A percentile compares a stretch with the other conserved stretches of the same genome.
Conservation (phyloP, 805 yeast genomes). For the Wickerhamiella kurtzmanii region DNA sequence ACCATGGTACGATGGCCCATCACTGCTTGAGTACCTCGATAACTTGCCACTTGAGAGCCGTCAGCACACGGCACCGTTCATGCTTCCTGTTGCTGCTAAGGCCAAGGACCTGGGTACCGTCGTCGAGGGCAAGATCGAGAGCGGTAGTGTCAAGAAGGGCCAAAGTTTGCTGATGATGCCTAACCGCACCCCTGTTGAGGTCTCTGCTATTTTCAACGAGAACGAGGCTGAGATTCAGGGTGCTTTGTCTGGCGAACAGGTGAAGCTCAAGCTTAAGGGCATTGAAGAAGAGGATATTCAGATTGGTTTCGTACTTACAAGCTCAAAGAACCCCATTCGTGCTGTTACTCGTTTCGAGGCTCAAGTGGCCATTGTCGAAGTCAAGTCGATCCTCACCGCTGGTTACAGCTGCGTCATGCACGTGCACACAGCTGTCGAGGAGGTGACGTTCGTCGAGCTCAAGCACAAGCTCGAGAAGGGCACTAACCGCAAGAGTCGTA, state of each 20-base stretch:
- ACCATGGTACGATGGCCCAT: conserved; percentile 92
- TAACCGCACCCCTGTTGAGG: conserved; percentile 70
- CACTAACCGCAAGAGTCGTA: conserved; percentile 89
- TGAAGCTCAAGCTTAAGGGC: conserved; percentile 82
- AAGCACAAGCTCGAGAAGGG: conserved; percentile 93
- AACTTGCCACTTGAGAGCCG: conserved; percentile 68
- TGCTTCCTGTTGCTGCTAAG: conserved; percentile 90
- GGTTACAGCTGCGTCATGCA: conserved; percentile 99
- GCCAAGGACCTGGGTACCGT: conserved; percentile 96
- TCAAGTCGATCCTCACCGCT: conserved; percentile 83
- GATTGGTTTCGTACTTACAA: conserved; percentile 82
- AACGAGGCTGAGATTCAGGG: conserved; percentile 85
- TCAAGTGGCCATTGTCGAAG: conserved; percentile 91
- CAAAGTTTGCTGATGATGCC: conserved; percentile 79
- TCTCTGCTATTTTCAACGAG: conserved; percentile 78
- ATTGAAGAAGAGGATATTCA: conserved; percentile 94
- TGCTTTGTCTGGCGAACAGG: conserved; percentile 95
- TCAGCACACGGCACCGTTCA: conserved; percentile 85
- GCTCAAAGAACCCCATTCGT: conserved; percentile 75
- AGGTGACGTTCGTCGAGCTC: conserved; percentile 66
- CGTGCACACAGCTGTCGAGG: conserved; percentile 96
- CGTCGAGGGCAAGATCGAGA: conserved; percentile 96
- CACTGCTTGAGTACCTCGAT: conserved; percentile 83
- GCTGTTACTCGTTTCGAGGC: conserved; percentile 88
- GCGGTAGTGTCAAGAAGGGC: conserved; percentile 82